phyloP scores from a whole-genome alignment of 331 rosid species.

The Rosa hybrid region DNA sequence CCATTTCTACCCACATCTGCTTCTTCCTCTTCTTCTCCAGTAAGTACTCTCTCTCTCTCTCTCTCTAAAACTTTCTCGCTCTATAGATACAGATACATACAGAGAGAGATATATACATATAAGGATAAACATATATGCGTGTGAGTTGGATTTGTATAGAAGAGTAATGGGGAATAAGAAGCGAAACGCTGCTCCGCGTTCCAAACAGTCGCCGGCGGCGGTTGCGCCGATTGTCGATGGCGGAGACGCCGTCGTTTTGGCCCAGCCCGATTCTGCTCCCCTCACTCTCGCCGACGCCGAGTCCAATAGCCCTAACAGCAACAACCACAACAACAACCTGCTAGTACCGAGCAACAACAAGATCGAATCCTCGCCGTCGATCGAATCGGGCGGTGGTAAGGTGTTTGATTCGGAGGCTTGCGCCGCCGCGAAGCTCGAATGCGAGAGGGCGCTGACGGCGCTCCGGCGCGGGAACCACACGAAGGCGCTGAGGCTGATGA shows the following conservation, averaged over 20 bases:
- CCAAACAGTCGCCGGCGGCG: slow-evolving; percentile 62
- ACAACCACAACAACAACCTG: background rate
- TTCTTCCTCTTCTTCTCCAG: slow-evolving; percentile 16
- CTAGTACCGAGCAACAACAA: slow-evolving; percentile 17
- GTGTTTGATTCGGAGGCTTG: slow-evolving; percentile 33
- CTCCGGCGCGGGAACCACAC: slow-evolving; percentile 87
- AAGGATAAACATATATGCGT: slow-evolving; percentile 44
- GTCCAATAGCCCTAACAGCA: slow-evolving; percentile 26
- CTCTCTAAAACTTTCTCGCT: slow-evolving; percentile 6
- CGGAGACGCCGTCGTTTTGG: slow-evolving; percentile 38
- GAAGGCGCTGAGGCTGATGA: slow-evolving; percentile 80
- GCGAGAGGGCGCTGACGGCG: slow-evolving; percentile 80
- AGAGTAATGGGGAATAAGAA: slow-evolving; percentile 77
- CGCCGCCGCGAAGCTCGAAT: slow-evolving; percentile 69
- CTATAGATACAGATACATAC: background rate
- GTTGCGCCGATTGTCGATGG: slow-evolving; percentile 23
- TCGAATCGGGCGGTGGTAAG: slow-evolving; percentile 41
- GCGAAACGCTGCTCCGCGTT: slow-evolving; percentile 64
- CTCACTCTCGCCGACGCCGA: slow-evolving; percentile 33
- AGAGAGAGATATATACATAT: background rate
- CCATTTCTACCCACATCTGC: slow-evolving; percentile 13
- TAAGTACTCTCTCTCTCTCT: slow-evolving; percentile 22
- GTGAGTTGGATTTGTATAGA: slow-evolving; percentile 58
- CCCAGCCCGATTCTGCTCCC: slow-evolving; percentile 13
- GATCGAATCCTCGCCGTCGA: slow-evolving; percentile 48